These are phyloP conservation scores for Blastobotrys apis DNA, from an alignment of 1,139 yeast species.

Conservation along the genomic window DNA sequence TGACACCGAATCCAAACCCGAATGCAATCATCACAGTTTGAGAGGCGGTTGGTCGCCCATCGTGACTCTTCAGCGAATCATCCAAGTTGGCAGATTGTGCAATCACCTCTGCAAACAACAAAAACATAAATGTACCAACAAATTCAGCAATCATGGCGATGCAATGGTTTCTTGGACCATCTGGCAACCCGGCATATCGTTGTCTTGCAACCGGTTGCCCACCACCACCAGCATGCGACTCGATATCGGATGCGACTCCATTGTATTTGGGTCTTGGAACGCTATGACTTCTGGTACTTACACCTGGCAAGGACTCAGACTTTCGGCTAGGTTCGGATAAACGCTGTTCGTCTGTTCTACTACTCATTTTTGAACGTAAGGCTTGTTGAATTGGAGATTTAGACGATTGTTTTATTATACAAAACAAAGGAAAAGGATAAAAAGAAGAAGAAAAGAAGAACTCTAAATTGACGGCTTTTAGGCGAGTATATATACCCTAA, in stretches of 20 bases:
- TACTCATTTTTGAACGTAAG: too few species aligned
- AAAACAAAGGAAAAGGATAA: constrained; percentile 5
- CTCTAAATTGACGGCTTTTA: too few species aligned
- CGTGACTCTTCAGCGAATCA: constrained; percentile 32
- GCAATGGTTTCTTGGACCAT: constrained; percentile 47
- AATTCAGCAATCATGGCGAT: constrained; percentile 64
- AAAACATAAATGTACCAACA: constrained; percentile 79
- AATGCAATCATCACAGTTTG: constrained; percentile 74
- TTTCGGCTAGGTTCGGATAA: too few species aligned
- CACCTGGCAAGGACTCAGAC: constrained; percentile 5
- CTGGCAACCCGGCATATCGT: constrained; percentile 35
- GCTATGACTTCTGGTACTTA: background rate
- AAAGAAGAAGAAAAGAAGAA: too few species aligned
- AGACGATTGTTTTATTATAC: too few species aligned
- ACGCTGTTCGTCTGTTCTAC: too few species aligned
- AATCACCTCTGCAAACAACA: constrained; percentile 77
- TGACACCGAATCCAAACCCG: constrained; percentile 85
- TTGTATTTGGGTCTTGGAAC: background rate
- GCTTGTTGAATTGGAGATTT: too few species aligned
- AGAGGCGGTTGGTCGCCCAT: constrained; percentile 55
- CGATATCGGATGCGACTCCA: constrained; percentile 1
- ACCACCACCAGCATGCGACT: constrained; percentile 2
- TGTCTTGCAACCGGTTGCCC: background rate
- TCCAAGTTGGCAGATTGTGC: constrained; percentile 62
- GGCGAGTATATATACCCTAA: too few species aligned